A percentile compares a stretch with the other conserved stretches of the same genome.
Evolutionary conservation across 2,329 filamentous ascomycete genomes (phyloP).

Genomic region (Fusarium solani-melongenae): DNA sequence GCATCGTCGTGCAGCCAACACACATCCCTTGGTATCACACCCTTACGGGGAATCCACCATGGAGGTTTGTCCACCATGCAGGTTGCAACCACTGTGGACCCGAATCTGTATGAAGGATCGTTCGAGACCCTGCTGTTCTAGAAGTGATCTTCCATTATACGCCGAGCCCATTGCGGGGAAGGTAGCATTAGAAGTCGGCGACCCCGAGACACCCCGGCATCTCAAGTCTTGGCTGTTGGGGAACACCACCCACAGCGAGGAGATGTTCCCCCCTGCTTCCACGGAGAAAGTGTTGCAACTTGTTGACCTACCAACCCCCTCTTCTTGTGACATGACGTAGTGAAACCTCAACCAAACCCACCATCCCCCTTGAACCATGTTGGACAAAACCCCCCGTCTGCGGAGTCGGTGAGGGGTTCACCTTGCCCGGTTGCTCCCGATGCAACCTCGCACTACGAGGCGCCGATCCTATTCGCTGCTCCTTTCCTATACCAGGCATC

Average conservation of each 20-base stretch:
- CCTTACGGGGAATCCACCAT: not conserved
- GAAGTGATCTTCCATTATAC: not conserved
- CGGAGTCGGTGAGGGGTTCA: not conserved
- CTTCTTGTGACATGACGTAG: not conserved
- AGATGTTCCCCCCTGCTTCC: not conserved
- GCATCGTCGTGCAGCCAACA: not conserved
- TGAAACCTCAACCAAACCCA: not conserved
- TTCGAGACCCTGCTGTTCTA: not conserved
- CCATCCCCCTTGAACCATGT: not conserved
- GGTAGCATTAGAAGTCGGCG: not conserved
- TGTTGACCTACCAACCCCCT: not conserved
- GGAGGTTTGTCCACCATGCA: not conserved
- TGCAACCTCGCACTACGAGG: not conserved
- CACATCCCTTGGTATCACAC: not conserved
- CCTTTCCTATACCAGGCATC: not conserved
- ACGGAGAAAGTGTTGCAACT: not conserved
- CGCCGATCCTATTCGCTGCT: not conserved
- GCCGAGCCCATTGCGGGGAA: not conserved
- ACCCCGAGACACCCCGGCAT: slow-evolving; percentile 5
- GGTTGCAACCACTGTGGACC: not conserved
- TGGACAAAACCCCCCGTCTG: not conserved
- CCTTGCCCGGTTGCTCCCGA: not conserved
- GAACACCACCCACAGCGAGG: not conserved
- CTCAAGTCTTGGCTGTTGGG: not conserved
- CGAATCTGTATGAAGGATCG: not conserved